Evolutionary conservation across 441 rosid genomes (phyloP).

Genomic region (Melastoma candidum): DNA sequence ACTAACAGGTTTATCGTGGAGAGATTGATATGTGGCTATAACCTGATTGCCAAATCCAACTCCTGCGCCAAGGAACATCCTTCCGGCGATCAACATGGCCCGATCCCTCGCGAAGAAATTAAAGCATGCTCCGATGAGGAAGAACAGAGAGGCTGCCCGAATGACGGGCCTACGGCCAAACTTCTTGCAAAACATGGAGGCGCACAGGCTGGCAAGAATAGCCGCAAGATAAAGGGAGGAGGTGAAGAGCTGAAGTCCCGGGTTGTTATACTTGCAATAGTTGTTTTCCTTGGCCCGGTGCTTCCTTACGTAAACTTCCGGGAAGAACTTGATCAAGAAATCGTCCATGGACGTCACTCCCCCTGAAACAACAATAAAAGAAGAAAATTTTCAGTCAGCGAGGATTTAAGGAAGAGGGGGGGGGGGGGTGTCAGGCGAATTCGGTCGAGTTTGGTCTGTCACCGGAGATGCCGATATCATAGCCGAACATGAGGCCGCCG

Average conservation of each 20-base stretch:
- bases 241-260: constrained; percentile 44
- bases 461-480: constrained; percentile 51
- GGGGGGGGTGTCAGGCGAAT: no score
- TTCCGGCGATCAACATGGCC: constrained; percentile 36
- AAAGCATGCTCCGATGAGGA: constrained; percentile 27
- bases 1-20: no score
- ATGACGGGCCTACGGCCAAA: constrained; percentile 40
- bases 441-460: not conserved
- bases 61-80: constrained; percentile 42
- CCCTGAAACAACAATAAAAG: constrained; percentile 19
- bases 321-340: constrained; percentile 45
- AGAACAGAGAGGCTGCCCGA: constrained; percentile 37
- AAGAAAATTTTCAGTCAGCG: not conserved
- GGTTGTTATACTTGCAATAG: constrained; percentile 49
- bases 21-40: not conserved
- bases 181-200: constrained; percentile 26
- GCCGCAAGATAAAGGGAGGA: constrained; percentile 48
- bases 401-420: not conserved
- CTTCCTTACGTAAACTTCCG: constrained; percentile 31
- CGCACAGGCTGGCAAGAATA: constrained; percentile 26
- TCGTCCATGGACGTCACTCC: constrained; percentile 61
- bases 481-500: constrained; percentile 56
- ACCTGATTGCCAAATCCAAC: constrained; percentile 74
- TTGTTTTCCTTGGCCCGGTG: constrained; percentile 33
- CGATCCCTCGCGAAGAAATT: constrained; percentile 31